Percentiles rank a stretch among this genome's conserved stretches.
phyloP scores from a whole-genome alignment of 768 basidiomycete species.

The Leucocoprinus sp. region DNA sequence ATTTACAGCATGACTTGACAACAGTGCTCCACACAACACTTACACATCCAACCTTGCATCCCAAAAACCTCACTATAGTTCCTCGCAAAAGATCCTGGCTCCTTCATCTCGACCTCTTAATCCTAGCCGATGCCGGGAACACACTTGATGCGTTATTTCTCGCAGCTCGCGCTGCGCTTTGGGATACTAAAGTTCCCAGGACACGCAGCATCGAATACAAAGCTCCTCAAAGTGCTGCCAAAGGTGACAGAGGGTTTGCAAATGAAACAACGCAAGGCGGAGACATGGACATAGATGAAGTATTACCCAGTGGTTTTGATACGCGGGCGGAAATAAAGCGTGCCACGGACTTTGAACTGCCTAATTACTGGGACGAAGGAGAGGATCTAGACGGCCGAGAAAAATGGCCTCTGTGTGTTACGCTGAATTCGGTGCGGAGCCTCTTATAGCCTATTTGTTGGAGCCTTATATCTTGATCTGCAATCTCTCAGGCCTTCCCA shows the following conservation, averaged over 20 bases:
- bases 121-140: constrained; percentile 71
- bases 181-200: constrained; percentile 72
- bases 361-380: constrained; percentile 86
- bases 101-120: constrained; percentile 65
- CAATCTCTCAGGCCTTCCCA: constrained; percentile 32
- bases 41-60: constrained; percentile 58
- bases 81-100: constrained; percentile 64
- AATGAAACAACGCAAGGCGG: constrained; percentile 17
- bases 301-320: constrained; percentile 46
- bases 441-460: neutral
- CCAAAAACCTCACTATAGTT: constrained; percentile 54
- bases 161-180: constrained; percentile 70
- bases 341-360: constrained; percentile 78
- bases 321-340: constrained; percentile 35
- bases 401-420: constrained; percentile 68
- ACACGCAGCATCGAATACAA: constrained; percentile 68
- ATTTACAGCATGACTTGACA: constrained; percentile 68
- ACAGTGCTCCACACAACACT: constrained; percentile 55
- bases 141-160: constrained; percentile 72
- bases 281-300: constrained; percentile 53
- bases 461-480: neutral
- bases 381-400: constrained; percentile 54
- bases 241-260: neutral
- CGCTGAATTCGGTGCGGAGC: constrained; percentile 62
- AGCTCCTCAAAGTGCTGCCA: constrained; percentile 23